Conservation (phyloP, 148 eudicot species). For the Cornus controversa region DNA sequence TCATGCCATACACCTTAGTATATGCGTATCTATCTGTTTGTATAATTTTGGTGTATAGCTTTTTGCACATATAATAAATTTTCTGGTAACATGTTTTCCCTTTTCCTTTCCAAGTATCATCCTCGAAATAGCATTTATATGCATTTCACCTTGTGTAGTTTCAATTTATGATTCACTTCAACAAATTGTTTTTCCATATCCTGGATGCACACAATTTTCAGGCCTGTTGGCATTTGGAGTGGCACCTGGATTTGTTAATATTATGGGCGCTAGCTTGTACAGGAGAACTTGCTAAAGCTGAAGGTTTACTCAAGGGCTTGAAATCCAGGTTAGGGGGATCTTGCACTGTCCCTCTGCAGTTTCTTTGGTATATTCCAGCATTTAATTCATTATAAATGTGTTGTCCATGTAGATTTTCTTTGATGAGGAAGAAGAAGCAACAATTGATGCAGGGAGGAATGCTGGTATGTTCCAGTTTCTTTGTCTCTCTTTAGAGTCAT, state of each 20-base stretch:
- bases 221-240: slow-evolving; percentile 71
- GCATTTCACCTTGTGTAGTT: background rate
- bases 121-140: background rate
- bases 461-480: slow-evolving; percentile 48
- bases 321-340: slow-evolving; percentile 41
- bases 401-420: slow-evolving; percentile 50
- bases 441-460: slow-evolving; percentile 56
- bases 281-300: slow-evolving; percentile 47
- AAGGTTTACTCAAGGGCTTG: slow-evolving; percentile 61
- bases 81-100: background rate
- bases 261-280: slow-evolving; percentile 69
- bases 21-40: background rate
- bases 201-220: slow-evolving; percentile 11
- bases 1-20: background rate
- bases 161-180: background rate
- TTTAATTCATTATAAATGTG: background rate
- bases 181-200: background rate
- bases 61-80: background rate
- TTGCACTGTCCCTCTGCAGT: background rate
- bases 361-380: background rate
- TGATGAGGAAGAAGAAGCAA: slow-evolving; percentile 64
- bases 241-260: slow-evolving; percentile 79
- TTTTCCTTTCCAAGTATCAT: no score
- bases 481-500: background rate
- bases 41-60: background rate